A percentile compares a stretch with the other conserved stretches of the same genome.
These are phyloP conservation scores for Ascochyta lentis DNA, from an alignment of 2,329 filamentous ascomycete genomes.

Conservation along the genomic window DNA sequence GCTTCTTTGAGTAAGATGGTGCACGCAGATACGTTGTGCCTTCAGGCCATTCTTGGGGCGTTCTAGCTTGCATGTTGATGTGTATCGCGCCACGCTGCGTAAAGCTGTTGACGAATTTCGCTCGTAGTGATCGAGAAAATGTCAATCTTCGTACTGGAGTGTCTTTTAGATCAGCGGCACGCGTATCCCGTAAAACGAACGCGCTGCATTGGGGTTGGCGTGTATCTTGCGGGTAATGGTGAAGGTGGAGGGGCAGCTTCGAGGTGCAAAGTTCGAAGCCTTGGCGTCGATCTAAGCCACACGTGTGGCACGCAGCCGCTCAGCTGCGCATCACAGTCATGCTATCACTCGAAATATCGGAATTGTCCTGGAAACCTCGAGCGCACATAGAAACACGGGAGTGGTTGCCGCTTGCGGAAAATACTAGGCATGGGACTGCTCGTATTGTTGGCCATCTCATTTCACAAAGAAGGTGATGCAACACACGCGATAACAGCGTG, in stretches of 20 bases:
- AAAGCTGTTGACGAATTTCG: neutral
- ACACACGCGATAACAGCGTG: slow-evolving; percentile 8
- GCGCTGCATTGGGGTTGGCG: neutral
- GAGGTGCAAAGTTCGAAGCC: neutral
- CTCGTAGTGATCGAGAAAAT: neutral
- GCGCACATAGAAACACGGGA: neutral
- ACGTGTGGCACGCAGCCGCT: neutral
- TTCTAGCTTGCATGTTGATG: slow-evolving; percentile 4
- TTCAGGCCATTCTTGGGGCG: slow-evolving; percentile 44
- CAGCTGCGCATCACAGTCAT: neutral
- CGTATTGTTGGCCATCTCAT: slow-evolving; percentile 3
- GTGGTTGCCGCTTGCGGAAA: neutral
- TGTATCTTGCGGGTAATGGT: neutral
- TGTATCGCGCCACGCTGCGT: neutral
- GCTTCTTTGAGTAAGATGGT: slow-evolving; percentile 42
- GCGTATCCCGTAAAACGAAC: neutral
- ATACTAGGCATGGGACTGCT: neutral
- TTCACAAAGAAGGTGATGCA: slow-evolving; percentile 8
- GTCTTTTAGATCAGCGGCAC: neutral
- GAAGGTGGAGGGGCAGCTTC: neutral
- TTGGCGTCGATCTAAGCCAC: neutral
- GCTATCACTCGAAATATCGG: neutral
- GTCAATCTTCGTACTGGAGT: neutral
- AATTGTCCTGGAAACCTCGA: neutral
- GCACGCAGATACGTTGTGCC: slow-evolving; percentile 35